Evolutionary conservation across 1,284 basidiomycete species (phyloP).

Genomic region (Naganishia sp.): DNA sequence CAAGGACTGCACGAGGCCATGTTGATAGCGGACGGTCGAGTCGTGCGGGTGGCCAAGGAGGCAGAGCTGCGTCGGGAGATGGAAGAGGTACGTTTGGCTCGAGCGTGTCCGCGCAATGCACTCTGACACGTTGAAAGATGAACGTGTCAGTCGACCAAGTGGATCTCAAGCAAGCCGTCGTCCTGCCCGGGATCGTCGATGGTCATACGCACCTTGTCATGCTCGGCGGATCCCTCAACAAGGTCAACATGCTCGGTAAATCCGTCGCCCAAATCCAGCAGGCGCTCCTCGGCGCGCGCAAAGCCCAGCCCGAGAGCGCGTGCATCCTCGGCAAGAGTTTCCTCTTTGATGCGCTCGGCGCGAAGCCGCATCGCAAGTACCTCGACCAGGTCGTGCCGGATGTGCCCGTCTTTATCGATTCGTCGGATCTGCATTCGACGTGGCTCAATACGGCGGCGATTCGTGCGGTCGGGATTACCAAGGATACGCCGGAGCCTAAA

Average conservation of each 20-base stretch:
- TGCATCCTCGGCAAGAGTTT: constrained; percentile 37
- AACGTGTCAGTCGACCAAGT: not conserved
- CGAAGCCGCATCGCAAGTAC: constrained; percentile 31
- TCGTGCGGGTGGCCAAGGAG: constrained; percentile 35
- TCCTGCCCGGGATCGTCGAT: constrained; percentile 43
- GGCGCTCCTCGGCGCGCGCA: constrained; percentile 9
- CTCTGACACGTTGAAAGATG: not conserved
- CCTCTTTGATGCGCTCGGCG: constrained; percentile 36
- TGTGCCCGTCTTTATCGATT: constrained; percentile 43
- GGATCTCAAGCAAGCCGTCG: constrained; percentile 37
- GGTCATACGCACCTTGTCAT: constrained; percentile 42
- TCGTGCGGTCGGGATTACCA: constrained; percentile 37
- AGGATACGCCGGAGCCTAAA: constrained; percentile 33
- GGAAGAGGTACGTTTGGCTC: not conserved
- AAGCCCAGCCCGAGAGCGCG: constrained; percentile 30
- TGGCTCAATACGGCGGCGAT: constrained; percentile 42
- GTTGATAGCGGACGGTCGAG: constrained; percentile 32
- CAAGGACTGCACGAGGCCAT: constrained; percentile 37
- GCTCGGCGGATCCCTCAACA: constrained; percentile 37
- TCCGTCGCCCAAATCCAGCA: constrained; percentile 35
- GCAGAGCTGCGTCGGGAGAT: constrained; percentile 2
- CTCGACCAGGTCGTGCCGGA: constrained; percentile 39
- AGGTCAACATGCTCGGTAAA: constrained; percentile 31
- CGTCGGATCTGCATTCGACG: constrained; percentile 40
- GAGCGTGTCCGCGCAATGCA: too few species aligned